Evolutionary conservation across 352 stramenopile genomes (phyloP).

Genomic region (Pythium dissotocum): DNA sequence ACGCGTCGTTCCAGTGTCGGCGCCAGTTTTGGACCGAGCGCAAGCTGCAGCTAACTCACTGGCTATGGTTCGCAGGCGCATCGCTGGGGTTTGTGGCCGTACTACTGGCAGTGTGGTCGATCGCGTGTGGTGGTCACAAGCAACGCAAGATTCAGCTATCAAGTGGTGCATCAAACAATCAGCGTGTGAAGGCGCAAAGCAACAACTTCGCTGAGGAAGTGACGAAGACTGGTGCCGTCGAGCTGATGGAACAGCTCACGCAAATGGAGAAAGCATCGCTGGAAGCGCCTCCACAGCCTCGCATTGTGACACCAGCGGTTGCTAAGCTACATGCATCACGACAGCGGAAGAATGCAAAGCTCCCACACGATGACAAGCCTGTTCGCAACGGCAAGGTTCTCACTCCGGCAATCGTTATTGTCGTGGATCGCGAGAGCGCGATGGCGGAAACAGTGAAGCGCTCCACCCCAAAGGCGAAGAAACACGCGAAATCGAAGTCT

Average conservation of each 20-base stretch:
- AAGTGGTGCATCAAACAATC: background rate
- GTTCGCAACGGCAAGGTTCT: background rate
- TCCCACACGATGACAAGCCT: background rate
- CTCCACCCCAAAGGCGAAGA: background rate
- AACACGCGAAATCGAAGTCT: background rate
- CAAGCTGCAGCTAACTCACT: background rate
- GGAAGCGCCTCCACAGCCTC: background rate
- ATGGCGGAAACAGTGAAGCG: background rate
- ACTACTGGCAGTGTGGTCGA: background rate
- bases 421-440: too few relatives aligned
- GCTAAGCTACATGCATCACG: background rate
- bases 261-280: background rate
- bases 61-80: background rate
- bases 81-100: background rate
- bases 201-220: background rate
- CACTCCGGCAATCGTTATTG: too few relatives aligned
- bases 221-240: background rate
- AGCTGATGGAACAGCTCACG: background rate
- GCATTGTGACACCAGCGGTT: background rate
- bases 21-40: background rate
- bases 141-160: background rate
- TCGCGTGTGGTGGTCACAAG: background rate
- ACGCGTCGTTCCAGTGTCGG: conserved; percentile 7
- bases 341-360: background rate
- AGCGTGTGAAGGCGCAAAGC: background rate